Percentiles rank a stretch among this genome's conserved stretches.
phyloP scores from a whole-genome alignment of 1,284 basidiomycete genomes.

The Ustilago sp. region DNA sequence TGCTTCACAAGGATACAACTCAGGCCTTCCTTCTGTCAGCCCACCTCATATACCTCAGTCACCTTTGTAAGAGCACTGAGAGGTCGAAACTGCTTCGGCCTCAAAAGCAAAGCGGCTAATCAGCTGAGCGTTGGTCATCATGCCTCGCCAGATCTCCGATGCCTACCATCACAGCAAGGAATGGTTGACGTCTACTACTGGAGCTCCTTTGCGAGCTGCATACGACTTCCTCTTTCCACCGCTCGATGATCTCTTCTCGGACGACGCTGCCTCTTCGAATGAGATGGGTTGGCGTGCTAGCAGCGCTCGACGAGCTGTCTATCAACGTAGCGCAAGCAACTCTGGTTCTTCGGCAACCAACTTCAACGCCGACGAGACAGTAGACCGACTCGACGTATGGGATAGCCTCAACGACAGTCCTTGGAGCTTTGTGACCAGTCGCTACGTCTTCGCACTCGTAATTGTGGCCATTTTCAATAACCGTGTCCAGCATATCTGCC shows the following conservation, averaged over 20 bases:
- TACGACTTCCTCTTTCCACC: slow-evolving; percentile 52
- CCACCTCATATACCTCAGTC: background rate
- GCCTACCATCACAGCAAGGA: slow-evolving; percentile 25
- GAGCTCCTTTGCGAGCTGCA: slow-evolving; percentile 25
- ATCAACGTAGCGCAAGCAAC: slow-evolving; percentile 8
- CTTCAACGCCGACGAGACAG: slow-evolving; percentile 11
- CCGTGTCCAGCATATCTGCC: slow-evolving; percentile 65
- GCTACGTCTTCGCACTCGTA: slow-evolving; percentile 56
- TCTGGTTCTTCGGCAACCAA: slow-evolving; percentile 7
- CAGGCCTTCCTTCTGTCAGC: background rate
- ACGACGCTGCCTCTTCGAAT: slow-evolving; percentile 7
- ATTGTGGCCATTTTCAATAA: slow-evolving; percentile 59
- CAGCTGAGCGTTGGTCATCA: slow-evolving; percentile 14
- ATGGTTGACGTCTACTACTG: slow-evolving; percentile 24
- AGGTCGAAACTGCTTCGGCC: too few relatives aligned
- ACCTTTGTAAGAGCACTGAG: background rate
- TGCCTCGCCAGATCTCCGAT: slow-evolving; percentile 28
- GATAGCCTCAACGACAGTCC: slow-evolving; percentile 51
- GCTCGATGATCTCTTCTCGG: slow-evolving; percentile 22
- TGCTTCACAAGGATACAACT: background rate
- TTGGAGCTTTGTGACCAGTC: slow-evolving; percentile 60
- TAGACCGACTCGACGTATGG: slow-evolving; percentile 33
- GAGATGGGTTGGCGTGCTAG: slow-evolving; percentile 15
- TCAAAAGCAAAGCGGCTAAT: background rate
- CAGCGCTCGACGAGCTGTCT: slow-evolving; percentile 13